Base-by-base conservation (phyloP, 768 basidiomycete genomes). In the Boletus insuetus region DNA sequence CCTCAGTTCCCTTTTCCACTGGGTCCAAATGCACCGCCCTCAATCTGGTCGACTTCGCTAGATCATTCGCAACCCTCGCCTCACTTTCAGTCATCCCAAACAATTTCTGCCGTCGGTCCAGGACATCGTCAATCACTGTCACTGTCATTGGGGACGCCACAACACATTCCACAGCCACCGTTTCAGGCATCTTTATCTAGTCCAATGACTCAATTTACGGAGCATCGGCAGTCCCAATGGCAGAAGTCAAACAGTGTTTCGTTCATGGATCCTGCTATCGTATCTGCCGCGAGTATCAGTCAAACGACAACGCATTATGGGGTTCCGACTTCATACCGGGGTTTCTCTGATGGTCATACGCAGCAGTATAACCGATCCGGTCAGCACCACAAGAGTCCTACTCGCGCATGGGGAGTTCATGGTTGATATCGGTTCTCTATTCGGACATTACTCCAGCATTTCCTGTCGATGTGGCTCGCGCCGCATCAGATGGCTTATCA, bases 1-100 rank as follows among this genome's bases (percentile, higher is more conserved):
- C 71, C 81, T 0, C 73, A 74, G 44, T 74, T 80, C 20, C 72
- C 83, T 26, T 84, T 87, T 59, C 79, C 82, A 20, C 76, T 80
- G 8, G 80, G 80, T 6, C 69, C 75, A 3, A 75, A 74, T 60
- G 70, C 70, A n/a, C 73, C 76, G 9, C 74, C 79, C 46, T 87
- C 83, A 2, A 89, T 89, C 39, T 89, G 88, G 87, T 83, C 86
- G 4, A 77, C 84, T 14, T 75, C 80, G 2, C 70, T 73, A 4
- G 85, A 84, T 55, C 81, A 82, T 16, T 20, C 42, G n/a, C 63
- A 60, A 24, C 45, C 45, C 24, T 54, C 58, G 34, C 31, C 46
- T 32, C 57, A 58, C 34, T 58, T 66, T 24, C 56, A 53, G 37
- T 34, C 59, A 3, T 44, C 58, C 6, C 64, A 39, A 6, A 32